phyloP scores from a whole-genome alignment of 441 rosid species.

The Aleurites moluccanus region DNA sequence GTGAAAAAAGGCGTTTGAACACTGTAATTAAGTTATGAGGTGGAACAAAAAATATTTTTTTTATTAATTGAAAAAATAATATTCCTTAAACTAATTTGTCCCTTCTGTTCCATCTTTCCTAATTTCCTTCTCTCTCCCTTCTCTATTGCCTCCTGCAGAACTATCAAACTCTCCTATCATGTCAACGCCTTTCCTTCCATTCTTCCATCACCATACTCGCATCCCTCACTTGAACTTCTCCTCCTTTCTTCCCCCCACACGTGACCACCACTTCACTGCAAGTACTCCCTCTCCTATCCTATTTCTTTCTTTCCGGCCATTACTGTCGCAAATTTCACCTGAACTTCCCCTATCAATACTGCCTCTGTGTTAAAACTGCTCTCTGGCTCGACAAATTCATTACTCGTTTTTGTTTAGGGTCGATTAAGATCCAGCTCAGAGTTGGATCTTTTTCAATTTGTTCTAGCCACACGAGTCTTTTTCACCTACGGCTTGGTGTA shows the following conservation, averaged over 20 bases:
- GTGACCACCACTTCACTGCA: slow-evolving; percentile 56
- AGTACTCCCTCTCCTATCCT: slow-evolving; percentile 37
- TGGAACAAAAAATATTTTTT: no score
- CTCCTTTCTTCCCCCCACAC: slow-evolving; percentile 62
- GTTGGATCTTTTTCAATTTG: slow-evolving; percentile 47
- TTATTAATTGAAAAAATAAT: no score
- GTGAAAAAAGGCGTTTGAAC: no score
- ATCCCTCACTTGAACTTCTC: slow-evolving; percentile 65
- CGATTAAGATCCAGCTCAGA: slow-evolving; percentile 69
- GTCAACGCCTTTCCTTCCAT: slow-evolving; percentile 64
- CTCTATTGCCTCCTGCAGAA: slow-evolving; percentile 47
- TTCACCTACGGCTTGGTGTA: slow-evolving; percentile 6
- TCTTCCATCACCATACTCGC: slow-evolving; percentile 70
- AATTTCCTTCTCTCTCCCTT: slow-evolving; percentile 40
- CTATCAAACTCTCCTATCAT: slow-evolving; percentile 64
- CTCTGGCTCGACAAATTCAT: slow-evolving; percentile 54
- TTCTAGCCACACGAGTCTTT: slow-evolving; percentile 35
- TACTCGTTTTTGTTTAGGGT: slow-evolving; percentile 51
- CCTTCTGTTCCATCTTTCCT: slow-evolving; percentile 29
- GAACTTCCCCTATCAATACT: slow-evolving; percentile 66
- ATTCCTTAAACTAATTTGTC: no score
- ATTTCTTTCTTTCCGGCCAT: slow-evolving; percentile 30
- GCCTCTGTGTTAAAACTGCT: slow-evolving; percentile 56
- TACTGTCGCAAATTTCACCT: slow-evolving; percentile 46
- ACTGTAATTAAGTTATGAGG: no score